phyloP scores from a whole-genome alignment of 2,329 filamentous ascomycete genomes.

The Davidsoniella eucalypti region DNA sequence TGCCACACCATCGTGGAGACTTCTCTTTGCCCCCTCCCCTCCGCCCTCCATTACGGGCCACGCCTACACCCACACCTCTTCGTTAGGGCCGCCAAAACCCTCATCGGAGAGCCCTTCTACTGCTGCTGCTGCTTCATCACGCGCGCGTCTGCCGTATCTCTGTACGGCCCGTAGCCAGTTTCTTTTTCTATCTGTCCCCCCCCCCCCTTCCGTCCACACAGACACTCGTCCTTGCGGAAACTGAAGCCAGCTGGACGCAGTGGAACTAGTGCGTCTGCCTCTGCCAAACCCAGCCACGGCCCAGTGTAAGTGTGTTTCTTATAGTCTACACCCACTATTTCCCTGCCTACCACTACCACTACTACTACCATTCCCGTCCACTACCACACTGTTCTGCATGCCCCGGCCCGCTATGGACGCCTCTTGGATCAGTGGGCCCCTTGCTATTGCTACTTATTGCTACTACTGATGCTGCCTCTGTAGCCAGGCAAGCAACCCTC shows the following conservation, averaged over 20 bases:
- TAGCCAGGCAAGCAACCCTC: too few species aligned
- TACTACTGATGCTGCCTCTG: too few species aligned
- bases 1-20: too few species aligned
- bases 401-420: background rate
- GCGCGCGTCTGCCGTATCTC: too few species aligned
- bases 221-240: conserved; percentile 4
- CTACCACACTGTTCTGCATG: background rate
- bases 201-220: background rate
- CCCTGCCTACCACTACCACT: background rate
- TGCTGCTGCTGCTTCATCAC: too few species aligned
- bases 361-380: background rate
- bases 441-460: too few species aligned
- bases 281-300: background rate
- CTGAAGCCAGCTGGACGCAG: conserved; percentile 3
- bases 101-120: too few species aligned
- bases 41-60: background rate
- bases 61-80: too few species aligned
- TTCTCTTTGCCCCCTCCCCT: background rate
- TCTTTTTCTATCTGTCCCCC: too few species aligned
- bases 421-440: background rate
- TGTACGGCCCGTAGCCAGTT: too few species aligned
- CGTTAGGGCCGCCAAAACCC: too few species aligned
- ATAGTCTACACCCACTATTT: background rate
- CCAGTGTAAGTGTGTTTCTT: conserved; percentile 2
- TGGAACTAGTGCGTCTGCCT: conserved; percentile 3